phyloP scores from a whole-genome alignment of 2,329 filamentous ascomycete genomes.

The Nigrospora oryzae region DNA sequence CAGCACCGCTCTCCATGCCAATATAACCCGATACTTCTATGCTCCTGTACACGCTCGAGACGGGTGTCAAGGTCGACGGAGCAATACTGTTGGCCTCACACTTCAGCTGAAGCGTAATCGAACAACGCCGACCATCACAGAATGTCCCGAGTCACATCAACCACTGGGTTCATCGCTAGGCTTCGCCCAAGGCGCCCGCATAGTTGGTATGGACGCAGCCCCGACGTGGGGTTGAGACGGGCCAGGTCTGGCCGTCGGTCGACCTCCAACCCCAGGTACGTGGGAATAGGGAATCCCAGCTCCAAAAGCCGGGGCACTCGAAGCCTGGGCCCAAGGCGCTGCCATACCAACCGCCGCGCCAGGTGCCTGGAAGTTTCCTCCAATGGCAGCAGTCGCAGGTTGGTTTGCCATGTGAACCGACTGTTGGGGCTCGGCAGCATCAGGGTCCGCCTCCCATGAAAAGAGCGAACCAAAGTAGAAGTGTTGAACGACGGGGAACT shows the following conservation, averaged over 20 bases:
- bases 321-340: slow-evolving; percentile 35
- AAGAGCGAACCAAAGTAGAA: slow-evolving; percentile 80
- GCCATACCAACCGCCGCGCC: slow-evolving; percentile 22
- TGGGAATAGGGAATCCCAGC: slow-evolving; percentile 20
- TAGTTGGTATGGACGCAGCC: slow-evolving; percentile 6
- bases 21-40: too few relatives aligned
- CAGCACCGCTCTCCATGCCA: too few relatives aligned
- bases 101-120: too few relatives aligned
- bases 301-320: slow-evolving; percentile 26
- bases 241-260: slow-evolving; percentile 10
- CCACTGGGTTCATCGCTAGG: slow-evolving; percentile 18
- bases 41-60: too few relatives aligned
- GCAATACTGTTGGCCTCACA: too few relatives aligned
- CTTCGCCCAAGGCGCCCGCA: slow-evolving; percentile 16
- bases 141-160: neutral
- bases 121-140: too few relatives aligned
- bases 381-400: slow-evolving; percentile 21
- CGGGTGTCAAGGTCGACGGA: too few relatives aligned
- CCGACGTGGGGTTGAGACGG: slow-evolving; percentile 8
- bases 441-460: slow-evolving; percentile 62
- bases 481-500: slow-evolving; percentile 98
- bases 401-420: slow-evolving; percentile 53
- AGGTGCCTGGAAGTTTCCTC: slow-evolving; percentile 2
- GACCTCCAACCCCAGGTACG: slow-evolving; percentile 12
- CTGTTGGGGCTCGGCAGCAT: slow-evolving; percentile 37